Base-by-base conservation (phyloP, 176 grass and related monocot species). In the Bolboschoenus planiculmis region DNA sequence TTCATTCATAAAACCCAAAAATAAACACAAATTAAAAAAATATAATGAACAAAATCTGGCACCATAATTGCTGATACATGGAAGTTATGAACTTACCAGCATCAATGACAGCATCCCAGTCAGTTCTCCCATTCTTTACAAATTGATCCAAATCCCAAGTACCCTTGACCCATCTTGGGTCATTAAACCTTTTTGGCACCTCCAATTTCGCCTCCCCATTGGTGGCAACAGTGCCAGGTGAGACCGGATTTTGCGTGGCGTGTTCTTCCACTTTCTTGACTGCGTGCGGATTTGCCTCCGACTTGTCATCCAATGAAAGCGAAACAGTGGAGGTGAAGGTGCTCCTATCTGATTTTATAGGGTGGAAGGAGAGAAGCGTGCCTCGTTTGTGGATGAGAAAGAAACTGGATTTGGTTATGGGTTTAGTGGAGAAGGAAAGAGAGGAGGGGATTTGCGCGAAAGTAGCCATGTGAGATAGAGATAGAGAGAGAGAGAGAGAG, bases 91-190 rank as follows among this genome's bases (percentile, higher is more conserved):
- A 11, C 89, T 89, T 81, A 97, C 92, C 94, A 6, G 94, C 94
- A 83, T 97, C 88, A 18, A 97, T 94, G 86, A 97, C 90, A 84
- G 90, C 85, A 84, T 92, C 95, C 95, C 95, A 97, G 72, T 97
- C 88, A 73, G 90, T 89, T 56, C 66, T 86, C 63, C 90, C 94
- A 66, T 78, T 89, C 77, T 87, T 89, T 0, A 75, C 73, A 87
- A 97, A 97, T 75, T 86, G 88, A 29, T 40, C 84, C 77, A 92
- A 85, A 83, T 97, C 95, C 95, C 95, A 97, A 39, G 95, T 94
- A 46, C 92, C 92, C 78, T 90, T 90, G 11, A 94, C 87, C 95
- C 95, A 97, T 85, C 92, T 89, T 4, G 56, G 84, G 60, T 97
- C 95, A 14, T 81, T 83, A 78, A 97, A 97, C 85, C 39, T 85